phyloP scores from a whole-genome alignment of 208 protist species.

The Trypanosomatidae sp. region DNA sequence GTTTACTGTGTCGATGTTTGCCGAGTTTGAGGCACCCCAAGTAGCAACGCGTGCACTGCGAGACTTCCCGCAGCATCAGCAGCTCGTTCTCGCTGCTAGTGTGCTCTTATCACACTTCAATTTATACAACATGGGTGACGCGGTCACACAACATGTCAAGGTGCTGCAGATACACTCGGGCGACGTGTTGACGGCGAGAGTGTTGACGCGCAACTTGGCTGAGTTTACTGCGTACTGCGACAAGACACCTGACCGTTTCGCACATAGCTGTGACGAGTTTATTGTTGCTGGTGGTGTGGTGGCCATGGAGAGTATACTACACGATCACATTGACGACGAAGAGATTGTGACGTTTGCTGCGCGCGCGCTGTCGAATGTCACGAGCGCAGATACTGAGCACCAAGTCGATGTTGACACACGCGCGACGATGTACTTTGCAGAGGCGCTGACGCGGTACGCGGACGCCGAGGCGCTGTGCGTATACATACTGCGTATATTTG shows the following conservation, averaged over 20 bases:
- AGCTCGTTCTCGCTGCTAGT: conserved; percentile 38
- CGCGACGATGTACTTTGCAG: conserved; percentile 46
- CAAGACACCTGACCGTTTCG: conserved; percentile 64
- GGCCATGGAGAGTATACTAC: conserved; percentile 50
- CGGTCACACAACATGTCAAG: conserved; percentile 60
- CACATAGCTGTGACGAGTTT: conserved; percentile 45
- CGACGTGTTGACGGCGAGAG: conserved; percentile 29
- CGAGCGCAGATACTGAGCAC: conserved; percentile 37
- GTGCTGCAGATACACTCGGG: conserved; percentile 31
- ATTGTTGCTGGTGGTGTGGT: conserved; percentile 47
- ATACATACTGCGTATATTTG: conserved; percentile 68
- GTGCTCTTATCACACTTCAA: conserved; percentile 79
- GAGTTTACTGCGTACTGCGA: conserved; percentile 82
- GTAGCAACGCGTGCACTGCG: conserved; percentile 51
- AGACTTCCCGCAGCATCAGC: conserved; percentile 27
- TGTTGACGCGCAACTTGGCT: conserved; percentile 47
- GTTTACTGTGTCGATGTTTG: conserved; percentile 74
- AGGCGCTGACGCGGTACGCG: conserved; percentile 40
- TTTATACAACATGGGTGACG: conserved; percentile 70
- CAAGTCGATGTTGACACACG: conserved; percentile 37
- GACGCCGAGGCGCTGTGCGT: conserved; percentile 55
- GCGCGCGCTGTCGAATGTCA: conserved; percentile 63
- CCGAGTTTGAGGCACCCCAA: conserved; percentile 62
- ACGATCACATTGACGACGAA: conserved; percentile 49
- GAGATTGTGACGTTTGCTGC: conserved; percentile 52